A percentile compares a stretch with the other conserved stretches of the same genome.
Conservation (phyloP, 352 stramenopile species). For the Nothophytophthora sp. region DNA sequence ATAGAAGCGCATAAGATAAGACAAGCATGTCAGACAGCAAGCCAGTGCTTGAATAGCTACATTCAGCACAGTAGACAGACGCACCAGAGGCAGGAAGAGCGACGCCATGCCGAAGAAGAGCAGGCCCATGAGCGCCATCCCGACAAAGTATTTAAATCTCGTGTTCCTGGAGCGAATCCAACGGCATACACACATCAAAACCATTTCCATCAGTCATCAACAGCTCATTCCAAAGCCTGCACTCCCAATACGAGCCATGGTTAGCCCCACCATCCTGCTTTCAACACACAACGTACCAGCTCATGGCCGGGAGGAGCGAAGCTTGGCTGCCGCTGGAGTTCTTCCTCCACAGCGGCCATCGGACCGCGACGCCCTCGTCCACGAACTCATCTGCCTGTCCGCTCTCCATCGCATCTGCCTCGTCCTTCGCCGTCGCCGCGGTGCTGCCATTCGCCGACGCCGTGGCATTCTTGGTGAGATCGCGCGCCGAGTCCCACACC, state of each 20-base stretch:
- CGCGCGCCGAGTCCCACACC: conserved; percentile 63
- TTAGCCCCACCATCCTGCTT: too few relatives aligned
- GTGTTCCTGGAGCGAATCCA: conserved; percentile 59
- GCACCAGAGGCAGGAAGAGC: conserved; percentile 70
- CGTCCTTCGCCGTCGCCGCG: conserved; percentile 13
- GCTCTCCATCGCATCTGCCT: conserved; percentile 49
- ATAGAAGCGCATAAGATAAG: too few relatives aligned
- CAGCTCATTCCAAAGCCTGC: not conserved
- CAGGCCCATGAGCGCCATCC: conserved; percentile 59
- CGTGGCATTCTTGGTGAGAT: conserved; percentile 50
- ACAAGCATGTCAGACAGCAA: too few relatives aligned
- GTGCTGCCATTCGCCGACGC: conserved; percentile 11
- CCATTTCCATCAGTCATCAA: not conserved
- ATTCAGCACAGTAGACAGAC: conserved; percentile 2
- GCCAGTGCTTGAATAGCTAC: not conserved
- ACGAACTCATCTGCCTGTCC: conserved; percentile 23
- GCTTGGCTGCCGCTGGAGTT: conserved; percentile 26
- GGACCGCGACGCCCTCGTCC: conserved; percentile 23
- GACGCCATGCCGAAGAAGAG: conserved; percentile 87
- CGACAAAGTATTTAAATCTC: conserved; percentile 85
- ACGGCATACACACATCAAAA: not conserved
- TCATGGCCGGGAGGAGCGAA: conserved; percentile 51
- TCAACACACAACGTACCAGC: conserved; percentile 32
- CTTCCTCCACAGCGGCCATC: conserved; percentile 51
- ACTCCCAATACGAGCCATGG: too few relatives aligned